Base-by-base conservation (phyloP, 2,329 filamentous ascomycete species). In the Colletotrichum cereale region DNA sequence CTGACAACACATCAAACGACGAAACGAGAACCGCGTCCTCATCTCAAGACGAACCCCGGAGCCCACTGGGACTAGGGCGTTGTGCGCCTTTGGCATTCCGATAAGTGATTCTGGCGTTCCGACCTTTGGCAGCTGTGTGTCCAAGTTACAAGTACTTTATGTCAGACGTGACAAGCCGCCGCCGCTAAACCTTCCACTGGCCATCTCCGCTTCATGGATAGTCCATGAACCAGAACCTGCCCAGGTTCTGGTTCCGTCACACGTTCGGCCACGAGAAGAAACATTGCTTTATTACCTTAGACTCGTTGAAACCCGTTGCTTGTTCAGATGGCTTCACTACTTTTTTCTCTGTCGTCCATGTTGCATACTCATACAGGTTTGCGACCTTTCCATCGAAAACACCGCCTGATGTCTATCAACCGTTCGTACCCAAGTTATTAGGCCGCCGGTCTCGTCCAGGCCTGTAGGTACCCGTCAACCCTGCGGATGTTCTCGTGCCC, bases 401-500 rank as follows among this genome's bases (percentile, higher is more conserved):
- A 7, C 16, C n/a, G 47, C 26, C n/a, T 12, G 3, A 26, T 29
- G 24, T 16, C 24, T 8, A 16, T 34, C n/a, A n/a, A n/a, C n/a
- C n/a, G n/a, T n/a, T n/a, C n/a, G n/a, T n/a, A n/a, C n/a, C n/a
- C n/a, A 44, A 3, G 38, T 8, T 3, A 16, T 11, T 3, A 62
- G 44, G n/a, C 16, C 7, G 58, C 48, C 12, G 36, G 18, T 29
- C 26, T 62, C 2, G 10, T 36, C 36, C 56, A 63, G 16, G 64
- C 57, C 18, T 58, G 8, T 29, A 71, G 18, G 31, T 31, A 31
- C 2, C 44, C 44, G 16, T 47, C 47, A 1, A 58, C 42, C 29
- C 29, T 48, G 36, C 38, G 18, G 16, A 71, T 67, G 36, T 61
- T 61, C 21, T 62, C 68, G 16, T 63, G 50, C 29, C 52, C 65